Base-by-base conservation (phyloP, 306 rosid genomes). In the Vicia sativa region DNA sequence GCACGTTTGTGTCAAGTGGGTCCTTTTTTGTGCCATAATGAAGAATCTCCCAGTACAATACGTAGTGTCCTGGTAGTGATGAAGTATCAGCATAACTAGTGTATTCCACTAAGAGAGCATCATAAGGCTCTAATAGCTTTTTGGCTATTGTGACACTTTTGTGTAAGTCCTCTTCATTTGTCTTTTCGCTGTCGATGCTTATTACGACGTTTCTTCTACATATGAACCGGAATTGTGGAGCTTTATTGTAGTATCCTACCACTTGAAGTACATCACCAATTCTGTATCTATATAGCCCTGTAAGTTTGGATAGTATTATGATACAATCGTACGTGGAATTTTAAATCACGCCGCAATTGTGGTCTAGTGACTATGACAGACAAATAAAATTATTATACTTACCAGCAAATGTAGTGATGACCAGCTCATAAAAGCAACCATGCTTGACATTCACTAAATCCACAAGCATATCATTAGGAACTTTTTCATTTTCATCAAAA, bases 361-460 rank as follows among this genome's bases (percentile, higher is more conserved):
- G 28, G 28, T 25, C 28, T 25, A 3, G 3, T 25, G 28, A 2
- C 19, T 25, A 25, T 25, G 28, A 3, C n/a, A n/a, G 3, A 25
- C 28, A 25, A 25, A 25, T 25, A 25, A 25, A 25, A 2, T 25
- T 3, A 25, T 25, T 25, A 25, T 25, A 89, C 96, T 75, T 67
- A 92, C 97, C 97, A 4, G 96, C 88, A 67, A 91, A 89, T 57
- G 97, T 91, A 55, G 96, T 91, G 82, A 91, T 83, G 3, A 89
- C 87, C 21, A 89, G 77, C 81, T 91, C 97, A 82, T 89, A 89
- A 58, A 83, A 91, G 73, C 85, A 83, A 39, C 95, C 90, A 43
- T 79, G 78, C 67, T 60, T 89, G 14, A 91, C 87, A 29, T 89
- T 44, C n/a, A 82, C 86, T 87, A 91, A 78, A 75, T 79, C 87